Evolutionary conservation across 805 yeast genomes (phyloP), one percentile per base, ranked within the genome.

Genomic region (Candida suzukii): DNA sequence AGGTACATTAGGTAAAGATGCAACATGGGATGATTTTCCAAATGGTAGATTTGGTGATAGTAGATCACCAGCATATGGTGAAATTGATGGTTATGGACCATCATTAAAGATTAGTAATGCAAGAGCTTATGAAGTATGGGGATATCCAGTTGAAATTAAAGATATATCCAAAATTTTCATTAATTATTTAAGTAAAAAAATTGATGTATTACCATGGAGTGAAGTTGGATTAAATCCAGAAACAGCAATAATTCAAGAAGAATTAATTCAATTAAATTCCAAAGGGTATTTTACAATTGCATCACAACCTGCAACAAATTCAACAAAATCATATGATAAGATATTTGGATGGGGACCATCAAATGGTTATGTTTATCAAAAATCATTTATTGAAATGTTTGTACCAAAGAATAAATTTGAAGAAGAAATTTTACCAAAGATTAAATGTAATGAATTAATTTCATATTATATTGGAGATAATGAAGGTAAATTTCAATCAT

Each of bases 341-440:
- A 80, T 91, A 25, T 83, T 88, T 57, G 99, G 99, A 2, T 93
- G 99, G 99, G 99, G 99, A 37, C 97, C 99, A 8, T 67, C 73
- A 19, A 76, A 82, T 54, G 99, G 99, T 3, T 68, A 76, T 37
- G 83, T 93, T 22, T 93, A 85, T 61, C 99, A 93, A 59, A 90
- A 93, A 64, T 81, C 96, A 6, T 90, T 88, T 63, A 87, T 93
- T n/a, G 95, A 85, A 61, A 73, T 91, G 60, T 87, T 93, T 54
- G 68, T 88, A n/a, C 76, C 84, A 14, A 80, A 77, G 47, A 60
- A 71, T 2, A 76, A 76, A 38, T 91, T 96, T 96, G 70, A 74
- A 16, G 43, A 56, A 2, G 58, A 58, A 26, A 55, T 90, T 35
- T 67, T 71, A 39, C 77, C 81, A 2, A 73, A 65, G 47, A 63